Evolutionary conservation across 2,329 filamentous ascomycete genomes (phyloP).

Genomic region (Allantophomopsis cytisporea): DNA sequence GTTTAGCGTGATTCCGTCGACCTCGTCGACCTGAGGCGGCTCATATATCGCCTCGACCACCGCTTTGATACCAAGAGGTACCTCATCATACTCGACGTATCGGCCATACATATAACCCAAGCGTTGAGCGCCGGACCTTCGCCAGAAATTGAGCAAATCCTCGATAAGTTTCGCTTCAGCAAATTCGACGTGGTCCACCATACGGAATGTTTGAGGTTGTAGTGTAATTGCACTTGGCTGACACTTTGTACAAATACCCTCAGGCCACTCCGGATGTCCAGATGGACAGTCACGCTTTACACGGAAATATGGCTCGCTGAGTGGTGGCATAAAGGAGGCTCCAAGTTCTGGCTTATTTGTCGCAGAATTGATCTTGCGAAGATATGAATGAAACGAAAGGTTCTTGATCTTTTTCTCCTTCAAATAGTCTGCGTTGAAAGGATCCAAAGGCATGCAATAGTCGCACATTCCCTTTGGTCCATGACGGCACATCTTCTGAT

Average conservation of each 20-base stretch:
- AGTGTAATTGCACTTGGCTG: constrained; percentile 94
- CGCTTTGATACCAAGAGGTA: constrained; percentile 88
- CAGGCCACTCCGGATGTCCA: constrained; percentile 85
- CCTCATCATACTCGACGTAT: constrained; percentile 82
- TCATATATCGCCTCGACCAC: constrained; percentile 97
- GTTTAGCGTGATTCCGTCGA: constrained; percentile 74
- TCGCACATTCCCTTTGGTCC: constrained; percentile 98
- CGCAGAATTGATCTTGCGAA: constrained; percentile 88
- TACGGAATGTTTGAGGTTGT: constrained; percentile 85
- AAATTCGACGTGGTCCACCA: constrained; percentile 98
- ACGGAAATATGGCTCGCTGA: constrained; percentile 85
- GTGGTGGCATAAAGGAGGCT: constrained; percentile 88
- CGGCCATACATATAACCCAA: constrained; percentile 84
- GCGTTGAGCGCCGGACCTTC: constrained; percentile 70
- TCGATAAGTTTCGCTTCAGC: constrained; percentile 75
- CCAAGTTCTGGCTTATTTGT: constrained; percentile 94
- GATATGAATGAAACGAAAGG: constrained; percentile 85
- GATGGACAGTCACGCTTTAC: constrained; percentile 83
- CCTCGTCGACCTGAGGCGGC: constrained; percentile 78
- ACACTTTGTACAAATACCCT: constrained; percentile 95
- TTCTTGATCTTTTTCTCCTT: constrained; percentile 98
- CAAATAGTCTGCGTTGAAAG: constrained; percentile 80
- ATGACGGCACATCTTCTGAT: constrained; percentile 84
- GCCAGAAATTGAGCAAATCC: constrained; percentile 84
- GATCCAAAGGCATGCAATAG: constrained; percentile 94